Evolutionary conservation across 2,329 filamentous ascomycete species (phyloP), one percentile per base, ranked within the genome.

Genomic region (Pseudogymnoascus pannorum): DNA sequence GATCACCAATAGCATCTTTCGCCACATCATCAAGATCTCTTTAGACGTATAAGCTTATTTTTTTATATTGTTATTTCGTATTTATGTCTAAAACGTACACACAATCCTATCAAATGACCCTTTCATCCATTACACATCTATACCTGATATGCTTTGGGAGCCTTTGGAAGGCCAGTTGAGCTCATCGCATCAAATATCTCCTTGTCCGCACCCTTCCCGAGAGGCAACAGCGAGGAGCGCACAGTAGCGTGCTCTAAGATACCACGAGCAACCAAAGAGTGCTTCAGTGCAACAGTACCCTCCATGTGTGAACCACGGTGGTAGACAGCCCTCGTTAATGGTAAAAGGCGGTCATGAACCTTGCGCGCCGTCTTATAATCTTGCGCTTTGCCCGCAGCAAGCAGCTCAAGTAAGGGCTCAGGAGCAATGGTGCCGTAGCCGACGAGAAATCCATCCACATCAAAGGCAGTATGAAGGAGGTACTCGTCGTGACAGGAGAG

Each of bases 271-370:
- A 81, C 78, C 24, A 81, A 70, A 12, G 78, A 79, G 62, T 81
- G 79, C 71, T 81, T 82, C 20, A 81, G 65, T 3, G 76, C 76
- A 2, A 81, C 78, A 1, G 79, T 81, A 2, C 79, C 79, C 70
- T 81, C 79, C 79, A 81, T 81, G 62, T 81, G 80, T 8, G 78
- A 81, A 8, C 79, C 80, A 5, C 79, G 76, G 68, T 82, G 79
- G 65, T 82, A 81, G 0, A 82, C 78, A n/a, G 75, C 77, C 70
- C 79, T 80, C 1, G 79, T 81, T 0, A 81, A 73, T 1, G 79
- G 80, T 2, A 81, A 69, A 1, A 82, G 71, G 65, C 73, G 74
- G 65, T 81, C 79, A 66, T 82, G 79, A n/a, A 81, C 71, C 42
- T 74, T 73, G 22, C 79, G 73, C 3, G 79, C 79, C 61, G 72